Evolutionary conservation across 495 filamentous ascomycete genomes (phyloP).

Genomic region (Bryoglossum gracile): DNA sequence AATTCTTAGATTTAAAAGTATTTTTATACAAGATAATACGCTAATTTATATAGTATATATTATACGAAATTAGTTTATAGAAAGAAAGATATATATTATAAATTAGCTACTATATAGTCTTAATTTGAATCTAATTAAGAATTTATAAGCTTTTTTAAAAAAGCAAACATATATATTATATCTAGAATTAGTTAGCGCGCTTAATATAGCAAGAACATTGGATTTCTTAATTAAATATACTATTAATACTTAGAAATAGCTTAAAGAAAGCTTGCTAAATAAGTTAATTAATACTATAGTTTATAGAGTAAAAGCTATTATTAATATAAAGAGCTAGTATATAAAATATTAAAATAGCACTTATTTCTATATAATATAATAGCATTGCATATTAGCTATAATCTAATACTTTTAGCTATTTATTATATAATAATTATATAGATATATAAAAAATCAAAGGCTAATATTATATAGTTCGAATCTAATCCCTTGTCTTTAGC

Average conservation of each 20-base stretch:
- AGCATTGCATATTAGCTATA: too few relatives aligned
- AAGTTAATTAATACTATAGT: slow-evolving; percentile 2
- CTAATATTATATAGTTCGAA: too few relatives aligned
- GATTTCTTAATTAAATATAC: not conserved
- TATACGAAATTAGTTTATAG: not conserved
- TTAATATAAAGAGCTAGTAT: too few relatives aligned
- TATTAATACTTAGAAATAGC: not conserved
- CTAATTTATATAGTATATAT: not conserved
- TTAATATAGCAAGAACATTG: not conserved
- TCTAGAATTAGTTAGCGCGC: not conserved
- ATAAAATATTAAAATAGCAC: too few relatives aligned
- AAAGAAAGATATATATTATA: not conserved
- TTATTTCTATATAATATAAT: too few relatives aligned
- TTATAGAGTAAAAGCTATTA: slow-evolving; percentile 1
- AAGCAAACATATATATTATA: not conserved
- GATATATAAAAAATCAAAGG: too few relatives aligned
- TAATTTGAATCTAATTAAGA: slow-evolving; percentile 7
- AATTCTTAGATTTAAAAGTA: not conserved
- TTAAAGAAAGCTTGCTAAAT: not conserved
- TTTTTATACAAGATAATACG: slow-evolving; percentile 9
- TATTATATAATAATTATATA: too few relatives aligned
- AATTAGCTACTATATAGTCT: not conserved
- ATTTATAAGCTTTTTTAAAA: slow-evolving; percentile 1
- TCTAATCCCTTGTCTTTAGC: too few relatives aligned
- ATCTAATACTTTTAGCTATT: too few relatives aligned